phyloP scores from a whole-genome alignment of 176 grass and related monocot genomes.

The Aegilops longissima region DNA sequence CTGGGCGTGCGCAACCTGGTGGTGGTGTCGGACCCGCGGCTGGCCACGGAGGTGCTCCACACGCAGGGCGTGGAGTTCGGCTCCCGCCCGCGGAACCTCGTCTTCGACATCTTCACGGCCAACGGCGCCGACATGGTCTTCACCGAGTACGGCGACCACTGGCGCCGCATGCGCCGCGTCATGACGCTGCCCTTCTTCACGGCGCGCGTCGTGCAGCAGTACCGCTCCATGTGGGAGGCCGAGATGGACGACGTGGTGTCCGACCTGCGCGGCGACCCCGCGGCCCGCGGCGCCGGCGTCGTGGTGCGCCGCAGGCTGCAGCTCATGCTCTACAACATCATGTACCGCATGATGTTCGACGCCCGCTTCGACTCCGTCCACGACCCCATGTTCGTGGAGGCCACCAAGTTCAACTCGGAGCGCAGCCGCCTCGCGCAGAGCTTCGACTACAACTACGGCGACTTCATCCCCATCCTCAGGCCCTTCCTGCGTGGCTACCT shows the following conservation, averaged over 20 bases:
- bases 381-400: no score
- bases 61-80: slow-evolving; percentile 92
- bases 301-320: neutral
- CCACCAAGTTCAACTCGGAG: slow-evolving; percentile 20
- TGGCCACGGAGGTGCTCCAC: slow-evolving; percentile 83
- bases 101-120: slow-evolving; percentile 88
- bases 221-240: slow-evolving; percentile 64
- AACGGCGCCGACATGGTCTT: slow-evolving; percentile 83
- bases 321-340: neutral
- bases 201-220: slow-evolving; percentile 62
- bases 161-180: slow-evolving; percentile 92
- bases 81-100: slow-evolving; percentile 81
- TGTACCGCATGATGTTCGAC: neutral
- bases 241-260: slow-evolving; percentile 49
- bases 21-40: slow-evolving; percentile 63
- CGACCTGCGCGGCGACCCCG: neutral
- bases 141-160: slow-evolving; percentile 94
- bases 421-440: slow-evolving; percentile 86
- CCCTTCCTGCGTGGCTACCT: slow-evolving; percentile 68
- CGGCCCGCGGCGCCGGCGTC: neutral
- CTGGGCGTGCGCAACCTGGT: slow-evolving; percentile 87
- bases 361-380: neutral
- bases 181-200: slow-evolving; percentile 96
- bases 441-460: slow-evolving; percentile 96
- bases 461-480: slow-evolving; percentile 82